phyloP scores from a whole-genome alignment of 148 eudicot species.

The Fagopyrum esculentum region DNA sequence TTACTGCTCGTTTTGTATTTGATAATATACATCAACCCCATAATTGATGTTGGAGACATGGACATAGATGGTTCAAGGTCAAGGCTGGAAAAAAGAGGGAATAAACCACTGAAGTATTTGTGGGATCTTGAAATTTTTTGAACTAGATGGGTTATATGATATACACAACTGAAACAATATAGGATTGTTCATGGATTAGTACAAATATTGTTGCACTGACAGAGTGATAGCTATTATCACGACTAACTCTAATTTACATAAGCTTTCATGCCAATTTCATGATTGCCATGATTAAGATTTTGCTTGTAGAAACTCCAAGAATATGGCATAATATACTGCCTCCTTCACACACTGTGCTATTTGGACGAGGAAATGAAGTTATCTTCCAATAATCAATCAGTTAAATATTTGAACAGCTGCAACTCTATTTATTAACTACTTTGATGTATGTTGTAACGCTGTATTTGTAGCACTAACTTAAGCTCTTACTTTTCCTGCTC shows the following conservation, averaged over 20 bases:
- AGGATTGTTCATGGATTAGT: neutral
- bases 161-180: neutral
- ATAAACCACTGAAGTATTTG: neutral
- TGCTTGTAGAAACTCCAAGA: neutral
- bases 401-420: neutral
- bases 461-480: neutral
- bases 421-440: neutral
- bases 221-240: neutral
- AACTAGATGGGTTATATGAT: slow-evolving; percentile 1
- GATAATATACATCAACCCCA: neutral
- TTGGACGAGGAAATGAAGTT: neutral
- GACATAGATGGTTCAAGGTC: neutral
- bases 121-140: neutral
- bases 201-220: neutral
- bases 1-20: neutral
- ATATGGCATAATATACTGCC: neutral
- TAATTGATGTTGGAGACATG: neutral
- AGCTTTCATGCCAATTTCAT: neutral
- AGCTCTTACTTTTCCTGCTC: neutral
- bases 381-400: neutral
- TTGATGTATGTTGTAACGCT: neutral
- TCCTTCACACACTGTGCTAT: neutral
- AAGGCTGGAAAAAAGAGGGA: neutral
- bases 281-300: neutral
- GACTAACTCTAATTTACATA: neutral